Conservation (phyloP, 1,284 basidiomycete genomes). For the Apiotrichum brassicae region DNA sequence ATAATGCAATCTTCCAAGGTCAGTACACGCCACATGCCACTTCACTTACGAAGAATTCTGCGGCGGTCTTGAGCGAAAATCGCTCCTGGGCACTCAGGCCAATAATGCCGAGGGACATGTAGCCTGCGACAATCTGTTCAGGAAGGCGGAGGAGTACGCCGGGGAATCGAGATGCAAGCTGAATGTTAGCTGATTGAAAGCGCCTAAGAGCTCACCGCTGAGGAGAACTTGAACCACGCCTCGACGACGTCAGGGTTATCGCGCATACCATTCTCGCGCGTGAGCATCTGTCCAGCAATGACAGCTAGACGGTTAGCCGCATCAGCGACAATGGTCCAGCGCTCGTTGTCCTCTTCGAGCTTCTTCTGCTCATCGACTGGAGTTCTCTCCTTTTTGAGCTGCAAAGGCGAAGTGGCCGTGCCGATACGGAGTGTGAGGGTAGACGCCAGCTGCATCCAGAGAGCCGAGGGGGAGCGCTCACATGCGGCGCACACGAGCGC, state of each 20-base stretch:
- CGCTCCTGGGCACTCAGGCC: conserved; percentile 73
- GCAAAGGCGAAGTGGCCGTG: conserved; percentile 52
- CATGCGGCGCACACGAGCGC: conserved; percentile 69
- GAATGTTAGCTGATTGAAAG: background rate
- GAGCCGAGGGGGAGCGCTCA: conserved; percentile 64
- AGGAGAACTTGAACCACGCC: conserved; percentile 71
- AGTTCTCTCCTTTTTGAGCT: conserved; percentile 30
- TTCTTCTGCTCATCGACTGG: conserved; percentile 22
- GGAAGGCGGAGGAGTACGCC: conserved; percentile 63
- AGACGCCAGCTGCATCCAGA: conserved; percentile 73
- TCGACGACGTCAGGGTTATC: conserved; percentile 79
- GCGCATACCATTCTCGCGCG: conserved; percentile 58
- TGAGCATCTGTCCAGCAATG: conserved; percentile 56
- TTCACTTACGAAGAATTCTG: conserved; percentile 68
- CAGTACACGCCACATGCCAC: conserved; percentile 3
- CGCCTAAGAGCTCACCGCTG: conserved; percentile 21
- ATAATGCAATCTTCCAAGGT: conserved; percentile 32
- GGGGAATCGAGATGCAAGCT: conserved; percentile 71
- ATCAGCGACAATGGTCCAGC: conserved; percentile 38
- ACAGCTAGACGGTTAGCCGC: conserved; percentile 59
- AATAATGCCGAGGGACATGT: conserved; percentile 65
- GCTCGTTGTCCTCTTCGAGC: conserved; percentile 21
- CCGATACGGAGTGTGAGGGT: conserved; percentile 73
- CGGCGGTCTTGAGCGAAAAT: conserved; percentile 74
- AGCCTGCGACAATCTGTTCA: conserved; percentile 58